phyloP scores from a whole-genome alignment of 2,329 filamentous ascomycete genomes.

The Sclerotinia trifoliorum region DNA sequence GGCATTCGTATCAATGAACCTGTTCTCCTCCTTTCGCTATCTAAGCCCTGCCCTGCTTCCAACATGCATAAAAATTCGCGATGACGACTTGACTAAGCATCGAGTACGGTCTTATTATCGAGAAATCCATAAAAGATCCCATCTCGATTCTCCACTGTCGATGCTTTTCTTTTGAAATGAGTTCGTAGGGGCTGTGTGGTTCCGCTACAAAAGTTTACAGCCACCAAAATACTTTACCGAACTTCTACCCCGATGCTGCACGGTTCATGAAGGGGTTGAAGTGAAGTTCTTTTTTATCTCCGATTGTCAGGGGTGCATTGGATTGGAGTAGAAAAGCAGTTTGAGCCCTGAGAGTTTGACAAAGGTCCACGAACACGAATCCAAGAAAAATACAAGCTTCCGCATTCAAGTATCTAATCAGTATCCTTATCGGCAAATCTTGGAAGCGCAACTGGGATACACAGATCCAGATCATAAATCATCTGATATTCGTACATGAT shows the following conservation, averaged over 20 bases:
- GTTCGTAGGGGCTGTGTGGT: conserved; percentile 2
- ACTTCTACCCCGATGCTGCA: conserved; percentile 11
- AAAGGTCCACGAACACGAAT: conserved; percentile 15
- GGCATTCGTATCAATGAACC: neutral
- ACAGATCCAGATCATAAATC: conserved; percentile 16
- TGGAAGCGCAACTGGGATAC: neutral
- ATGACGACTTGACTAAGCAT: conserved; percentile 16
- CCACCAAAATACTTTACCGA: conserved; percentile 13
- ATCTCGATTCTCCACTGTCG: neutral
- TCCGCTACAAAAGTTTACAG: conserved; percentile 1
- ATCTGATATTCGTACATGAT: conserved; percentile 14
- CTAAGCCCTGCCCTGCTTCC: conserved; percentile 1
- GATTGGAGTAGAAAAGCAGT: neutral
- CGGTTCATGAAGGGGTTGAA: conserved; percentile 19
- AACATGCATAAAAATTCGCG: conserved; percentile 14
- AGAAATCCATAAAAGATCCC: conserved; percentile 11
- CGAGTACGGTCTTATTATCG: conserved; percentile 11
- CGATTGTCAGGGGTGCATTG: conserved; percentile 2
- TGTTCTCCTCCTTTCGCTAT: neutral
- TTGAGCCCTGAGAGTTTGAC: neutral
- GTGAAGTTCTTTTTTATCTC: conserved; percentile 10
- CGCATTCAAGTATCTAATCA: neutral
- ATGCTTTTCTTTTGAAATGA: neutral
- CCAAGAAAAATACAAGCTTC: conserved; percentile 8
- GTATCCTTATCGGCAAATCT: conserved; percentile 3